A percentile compares a stretch with the other conserved stretches of the same genome.
Conservation (phyloP, 1,284 basidiomycete genomes). For the Trichosporon ovoides region DNA sequence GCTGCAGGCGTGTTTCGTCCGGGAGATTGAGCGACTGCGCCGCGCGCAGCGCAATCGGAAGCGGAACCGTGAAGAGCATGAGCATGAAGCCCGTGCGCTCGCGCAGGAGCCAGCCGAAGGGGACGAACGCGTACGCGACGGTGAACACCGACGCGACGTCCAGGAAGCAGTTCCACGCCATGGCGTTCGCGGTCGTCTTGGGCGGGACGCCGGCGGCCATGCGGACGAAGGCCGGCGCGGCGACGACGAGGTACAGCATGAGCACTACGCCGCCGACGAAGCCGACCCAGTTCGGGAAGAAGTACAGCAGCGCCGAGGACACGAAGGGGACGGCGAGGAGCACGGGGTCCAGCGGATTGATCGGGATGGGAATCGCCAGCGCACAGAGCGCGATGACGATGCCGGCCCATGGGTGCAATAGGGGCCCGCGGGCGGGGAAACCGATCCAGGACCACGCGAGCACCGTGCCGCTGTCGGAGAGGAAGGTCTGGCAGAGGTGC, state of each 20-base stretch:
- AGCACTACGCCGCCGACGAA: constrained; percentile 67
- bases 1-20: constrained; percentile 12
- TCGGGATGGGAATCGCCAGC: constrained; percentile 50
- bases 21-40: constrained; percentile 19
- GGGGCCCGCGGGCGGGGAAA: constrained; percentile 69
- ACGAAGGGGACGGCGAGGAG: constrained; percentile 9
- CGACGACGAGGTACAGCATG: constrained; percentile 63
- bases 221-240: constrained; percentile 58
- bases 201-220: constrained; percentile 41
- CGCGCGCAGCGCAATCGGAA: constrained; percentile 12
- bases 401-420: constrained; percentile 67
- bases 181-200: constrained; percentile 56
- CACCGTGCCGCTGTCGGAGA: constrained; percentile 75
- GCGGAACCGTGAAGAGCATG: constrained; percentile 24
- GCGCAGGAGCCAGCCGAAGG: constrained; percentile 69
- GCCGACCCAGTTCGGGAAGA: constrained; percentile 64
- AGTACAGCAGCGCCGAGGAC: constrained; percentile 57
- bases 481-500: constrained; percentile 70
- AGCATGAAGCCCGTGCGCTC: constrained; percentile 68
- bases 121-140: constrained; percentile 91
- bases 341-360: not conserved
- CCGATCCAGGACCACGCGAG: constrained; percentile 90
- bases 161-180: constrained; percentile 62
- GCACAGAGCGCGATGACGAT: constrained; percentile 63
- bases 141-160: constrained; percentile 71